Conservation (phyloP, 306 rosid species). For the Vigna nakashimae region DNA sequence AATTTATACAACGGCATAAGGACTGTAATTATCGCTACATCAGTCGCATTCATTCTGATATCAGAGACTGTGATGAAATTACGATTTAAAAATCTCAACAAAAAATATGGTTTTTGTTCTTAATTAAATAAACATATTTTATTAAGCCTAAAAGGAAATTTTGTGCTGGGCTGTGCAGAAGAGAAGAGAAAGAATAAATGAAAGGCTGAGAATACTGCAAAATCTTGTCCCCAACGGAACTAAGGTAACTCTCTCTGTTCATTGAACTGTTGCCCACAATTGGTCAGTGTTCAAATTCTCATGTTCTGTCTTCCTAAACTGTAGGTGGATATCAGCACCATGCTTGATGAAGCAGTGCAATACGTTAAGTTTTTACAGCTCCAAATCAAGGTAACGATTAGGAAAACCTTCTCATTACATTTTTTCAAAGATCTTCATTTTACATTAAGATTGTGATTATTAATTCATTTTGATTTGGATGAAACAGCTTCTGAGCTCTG, state of each 20-base stretch:
- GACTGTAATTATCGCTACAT: too few species aligned
- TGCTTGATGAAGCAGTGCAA: slow-evolving; percentile 95
- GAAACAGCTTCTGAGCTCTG: slow-evolving; percentile 83
- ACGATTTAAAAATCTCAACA: too few species aligned
- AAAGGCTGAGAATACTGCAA: slow-evolving; percentile 79
- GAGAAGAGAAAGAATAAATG: slow-evolving; percentile 92
- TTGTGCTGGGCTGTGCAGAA: slow-evolving; percentile 54
- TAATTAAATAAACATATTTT: not conserved
- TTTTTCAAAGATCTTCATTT: not conserved
- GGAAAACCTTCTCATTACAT: not conserved
- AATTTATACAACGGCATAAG: too few species aligned
- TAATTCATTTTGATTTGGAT: slow-evolving; percentile 22
- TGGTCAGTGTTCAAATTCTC: slow-evolving; percentile 17
- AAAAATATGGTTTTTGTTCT: not conserved
- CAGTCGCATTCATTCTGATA: too few species aligned
- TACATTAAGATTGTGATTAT: not conserved
- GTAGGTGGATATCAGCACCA: slow-evolving; percentile 87
- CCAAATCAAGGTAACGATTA: slow-evolving; percentile 78
- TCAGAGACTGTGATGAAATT: too few species aligned
- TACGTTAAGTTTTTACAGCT: slow-evolving; percentile 87
- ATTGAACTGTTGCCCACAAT: not conserved
- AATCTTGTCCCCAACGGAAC: slow-evolving; percentile 91
- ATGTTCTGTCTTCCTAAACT: slow-evolving; percentile 24
- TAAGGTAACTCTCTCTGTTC: slow-evolving; percentile 55
- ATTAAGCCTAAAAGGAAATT: slow-evolving; percentile 9